Evolutionary conservation across 768 basidiomycete genomes (phyloP).

Genomic region (Termitomyces sp.): DNA sequence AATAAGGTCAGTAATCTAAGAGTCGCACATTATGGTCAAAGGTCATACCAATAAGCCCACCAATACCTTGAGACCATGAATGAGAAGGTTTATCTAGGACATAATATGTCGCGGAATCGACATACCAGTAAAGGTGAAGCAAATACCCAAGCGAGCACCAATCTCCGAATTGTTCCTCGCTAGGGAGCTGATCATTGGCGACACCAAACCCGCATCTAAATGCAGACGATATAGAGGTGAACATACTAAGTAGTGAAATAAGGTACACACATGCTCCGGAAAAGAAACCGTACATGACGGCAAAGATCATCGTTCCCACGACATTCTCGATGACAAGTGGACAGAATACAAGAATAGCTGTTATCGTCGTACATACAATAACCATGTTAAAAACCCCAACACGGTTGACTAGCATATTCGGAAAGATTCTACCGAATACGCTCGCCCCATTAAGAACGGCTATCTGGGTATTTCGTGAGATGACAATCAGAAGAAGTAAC

Average conservation of each 20-base stretch:
- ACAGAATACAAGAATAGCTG: slow-evolving; percentile 6
- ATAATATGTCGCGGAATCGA: background rate
- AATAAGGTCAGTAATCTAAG: background rate
- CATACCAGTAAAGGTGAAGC: slow-evolving; percentile 36
- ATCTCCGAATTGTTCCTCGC: slow-evolving; percentile 36
- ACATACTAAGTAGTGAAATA: background rate
- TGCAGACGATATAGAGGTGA: background rate
- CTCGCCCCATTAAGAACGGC: slow-evolving; percentile 49
- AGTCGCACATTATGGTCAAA: background rate
- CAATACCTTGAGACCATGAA: background rate
- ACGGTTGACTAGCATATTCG: slow-evolving; percentile 38
- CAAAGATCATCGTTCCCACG: slow-evolving; percentile 2
- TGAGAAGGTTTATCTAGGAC: background rate
- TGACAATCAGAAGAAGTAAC: background rate
- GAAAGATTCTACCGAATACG: slow-evolving; percentile 44
- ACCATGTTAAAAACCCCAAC: slow-evolving; percentile 41
- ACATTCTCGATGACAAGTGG: slow-evolving; percentile 1
- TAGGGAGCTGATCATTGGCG: slow-evolving; percentile 21
- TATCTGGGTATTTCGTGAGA: slow-evolving; percentile 26
- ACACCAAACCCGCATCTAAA: slow-evolving; percentile 1
- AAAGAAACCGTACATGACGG: slow-evolving; percentile 7
- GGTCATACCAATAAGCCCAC: slow-evolving; percentile 2
- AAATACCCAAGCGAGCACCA: slow-evolving; percentile 42
- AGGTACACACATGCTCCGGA: slow-evolving; percentile 5
- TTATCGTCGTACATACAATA: slow-evolving; percentile 14